A percentile compares a stretch with the other conserved stretches of the same genome.
Evolutionary conservation across 106 monocot species (phyloP).

Genomic region (Dioscorea alata): DNA sequence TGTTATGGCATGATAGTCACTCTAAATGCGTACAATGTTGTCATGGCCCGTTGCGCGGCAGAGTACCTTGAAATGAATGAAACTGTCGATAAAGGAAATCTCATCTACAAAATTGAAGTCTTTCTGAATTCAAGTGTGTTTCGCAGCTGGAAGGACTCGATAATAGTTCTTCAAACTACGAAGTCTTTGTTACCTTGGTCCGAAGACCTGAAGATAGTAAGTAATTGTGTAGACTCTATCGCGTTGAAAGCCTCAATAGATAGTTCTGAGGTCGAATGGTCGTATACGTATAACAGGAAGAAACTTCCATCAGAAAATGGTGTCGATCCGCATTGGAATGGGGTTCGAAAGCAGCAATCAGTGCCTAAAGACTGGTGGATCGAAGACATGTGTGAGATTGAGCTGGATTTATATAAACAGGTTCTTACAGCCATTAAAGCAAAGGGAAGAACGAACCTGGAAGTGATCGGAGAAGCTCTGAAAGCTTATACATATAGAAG

Average conservation of each 20-base stretch:
- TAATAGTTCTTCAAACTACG: conserved; percentile 62
- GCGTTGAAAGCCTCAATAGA: conserved; percentile 54
- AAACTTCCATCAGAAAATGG: conserved; percentile 57
- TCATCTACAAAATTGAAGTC: conserved; percentile 77
- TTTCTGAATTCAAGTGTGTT: conserved; percentile 66
- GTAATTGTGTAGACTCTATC: conserved; percentile 59
- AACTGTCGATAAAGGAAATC: conserved; percentile 68
- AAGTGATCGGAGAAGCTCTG: conserved; percentile 60
- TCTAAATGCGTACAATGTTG: conserved; percentile 74
- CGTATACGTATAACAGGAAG: conserved; percentile 69
- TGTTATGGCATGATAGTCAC: conserved; percentile 87
- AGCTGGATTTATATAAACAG: conserved; percentile 51
- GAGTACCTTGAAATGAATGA: conserved; percentile 83
- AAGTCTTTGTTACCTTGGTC: conserved; percentile 49
- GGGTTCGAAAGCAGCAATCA: conserved; percentile 41
- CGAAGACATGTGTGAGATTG: conserved; percentile 79
- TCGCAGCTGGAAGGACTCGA: conserved; percentile 79
- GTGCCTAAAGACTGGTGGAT: conserved; percentile 87
- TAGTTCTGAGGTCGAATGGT: conserved; percentile 64
- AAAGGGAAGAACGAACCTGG: conserved; percentile 23
- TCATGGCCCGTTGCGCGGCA: conserved; percentile 69
- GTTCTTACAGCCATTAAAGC: conserved; percentile 47
- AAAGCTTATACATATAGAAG: conserved; percentile 56
- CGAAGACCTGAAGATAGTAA: conserved; percentile 57
- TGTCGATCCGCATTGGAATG: conserved; percentile 54